Percentiles rank a stretch among this genome's conserved stretches.
phyloP scores from a whole-genome alignment of 495 filamentous ascomycete species.

The Letharia lupina region DNA sequence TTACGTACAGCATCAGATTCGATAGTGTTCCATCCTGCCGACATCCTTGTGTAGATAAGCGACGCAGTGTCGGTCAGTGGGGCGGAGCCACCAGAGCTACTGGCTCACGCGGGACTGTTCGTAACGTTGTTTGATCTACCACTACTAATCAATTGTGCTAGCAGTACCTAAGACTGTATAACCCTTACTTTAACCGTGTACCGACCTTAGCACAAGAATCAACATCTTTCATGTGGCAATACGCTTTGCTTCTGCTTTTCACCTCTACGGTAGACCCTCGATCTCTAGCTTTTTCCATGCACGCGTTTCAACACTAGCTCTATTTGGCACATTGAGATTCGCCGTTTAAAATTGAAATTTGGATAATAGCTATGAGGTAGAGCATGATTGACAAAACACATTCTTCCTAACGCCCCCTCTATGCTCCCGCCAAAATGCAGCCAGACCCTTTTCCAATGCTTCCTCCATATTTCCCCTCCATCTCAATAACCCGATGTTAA shows the following conservation, averaged over 20 bases:
- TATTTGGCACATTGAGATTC: neutral
- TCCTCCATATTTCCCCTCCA: neutral
- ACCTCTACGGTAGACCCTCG: neutral
- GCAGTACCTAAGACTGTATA: too few species aligned
- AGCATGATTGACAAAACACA: neutral
- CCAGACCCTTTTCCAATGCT: neutral
- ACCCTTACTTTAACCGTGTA: too few species aligned
- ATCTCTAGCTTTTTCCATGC: neutral
- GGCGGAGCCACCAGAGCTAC: conserved; percentile 3
- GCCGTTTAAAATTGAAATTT: neutral
- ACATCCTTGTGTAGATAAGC: conserved; percentile 12
- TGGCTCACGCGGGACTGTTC: too few species aligned
- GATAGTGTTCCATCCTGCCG: conserved; percentile 62
- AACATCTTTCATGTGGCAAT: neutral
- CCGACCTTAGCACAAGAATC: too few species aligned
- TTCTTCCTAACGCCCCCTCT: neutral
- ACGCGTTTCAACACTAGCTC: neutral
- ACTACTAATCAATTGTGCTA: too few species aligned
- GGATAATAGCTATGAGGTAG: neutral
- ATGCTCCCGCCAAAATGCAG: neutral
- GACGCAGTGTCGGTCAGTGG: neutral
- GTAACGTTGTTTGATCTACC: too few species aligned
- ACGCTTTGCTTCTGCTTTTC: neutral
- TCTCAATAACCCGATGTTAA: neutral
- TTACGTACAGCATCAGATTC: conserved; percentile 64